A percentile compares a stretch with the other conserved stretches of the same genome.
Evolutionary conservation across 2,329 filamentous ascomycete genomes (phyloP).

Genomic region (Colletotrichum sp.): DNA sequence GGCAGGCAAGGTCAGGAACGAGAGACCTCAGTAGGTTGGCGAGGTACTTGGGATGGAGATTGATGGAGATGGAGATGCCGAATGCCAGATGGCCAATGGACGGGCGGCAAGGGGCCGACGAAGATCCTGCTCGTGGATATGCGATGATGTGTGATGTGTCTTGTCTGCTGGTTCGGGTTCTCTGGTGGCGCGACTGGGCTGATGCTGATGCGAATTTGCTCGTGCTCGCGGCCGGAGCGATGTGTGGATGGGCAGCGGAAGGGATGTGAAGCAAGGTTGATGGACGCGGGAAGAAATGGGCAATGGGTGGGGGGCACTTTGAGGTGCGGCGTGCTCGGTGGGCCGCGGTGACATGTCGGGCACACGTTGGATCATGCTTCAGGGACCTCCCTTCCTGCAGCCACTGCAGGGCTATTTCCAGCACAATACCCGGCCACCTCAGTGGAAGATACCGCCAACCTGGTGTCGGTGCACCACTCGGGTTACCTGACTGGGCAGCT

Average conservation of each 20-base stretch:
- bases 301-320: neutral
- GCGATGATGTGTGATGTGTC: neutral
- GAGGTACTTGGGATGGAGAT: neutral
- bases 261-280: slow-evolving; percentile 2
- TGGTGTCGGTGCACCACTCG: neutral
- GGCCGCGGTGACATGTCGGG: slow-evolving; percentile 16
- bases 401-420: neutral
- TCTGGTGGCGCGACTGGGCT: slow-evolving; percentile 1
- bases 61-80: slow-evolving; percentile 14
- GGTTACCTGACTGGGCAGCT: too few relatives aligned
- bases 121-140: neutral
- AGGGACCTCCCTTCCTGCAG: neutral
- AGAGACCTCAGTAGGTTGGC: neutral
- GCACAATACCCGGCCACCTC: neutral
- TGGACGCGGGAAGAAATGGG: neutral
- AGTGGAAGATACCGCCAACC: neutral
- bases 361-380: slow-evolving; percentile 7
- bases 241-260: neutral
- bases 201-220: neutral
- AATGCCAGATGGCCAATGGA: neutral
- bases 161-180: slow-evolving; percentile 1
- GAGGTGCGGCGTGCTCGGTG: neutral
- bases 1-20: neutral
- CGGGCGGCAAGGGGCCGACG: neutral
- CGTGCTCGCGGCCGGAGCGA: neutral